Conservation (phyloP, 2,329 filamentous ascomycete species). For the Teratosphaeria gauchensis region DNA sequence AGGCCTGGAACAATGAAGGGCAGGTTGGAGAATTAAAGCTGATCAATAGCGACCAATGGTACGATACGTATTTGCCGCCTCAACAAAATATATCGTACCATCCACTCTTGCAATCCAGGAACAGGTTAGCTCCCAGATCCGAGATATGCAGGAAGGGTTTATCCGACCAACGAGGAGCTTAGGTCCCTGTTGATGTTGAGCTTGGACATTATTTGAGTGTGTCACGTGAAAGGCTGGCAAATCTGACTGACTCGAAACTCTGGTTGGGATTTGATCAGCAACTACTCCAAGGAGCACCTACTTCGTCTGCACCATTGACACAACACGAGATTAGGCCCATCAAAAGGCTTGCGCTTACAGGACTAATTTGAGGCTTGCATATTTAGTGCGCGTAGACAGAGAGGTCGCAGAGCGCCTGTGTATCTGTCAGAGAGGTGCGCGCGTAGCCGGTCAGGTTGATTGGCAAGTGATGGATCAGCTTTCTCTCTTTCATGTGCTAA, state of each 20-base stretch:
- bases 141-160: background rate
- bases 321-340: no score
- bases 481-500: no score
- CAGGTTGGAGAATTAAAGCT: background rate
- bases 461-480: no score
- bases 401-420: no score
- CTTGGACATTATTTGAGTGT: background rate
- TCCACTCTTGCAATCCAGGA: background rate
- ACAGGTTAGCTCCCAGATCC: constrained; percentile 1
- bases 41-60: background rate
- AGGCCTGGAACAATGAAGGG: background rate
- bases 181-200: background rate
- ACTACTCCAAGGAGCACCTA: background rate
- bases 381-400: no score
- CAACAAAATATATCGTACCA: background rate
- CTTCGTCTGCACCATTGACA: no score
- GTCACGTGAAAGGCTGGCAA: background rate
- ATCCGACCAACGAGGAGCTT: background rate
- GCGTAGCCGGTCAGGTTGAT: no score
- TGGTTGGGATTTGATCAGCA: background rate
- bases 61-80: background rate
- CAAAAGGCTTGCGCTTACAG: no score
- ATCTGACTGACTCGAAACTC: background rate
- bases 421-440: no score
- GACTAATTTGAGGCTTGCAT: no score